These are phyloP conservation scores for Ambrosia hybrid DNA, from an alignment of 140 eudicot genomes.

Conservation along the genomic window DNA sequence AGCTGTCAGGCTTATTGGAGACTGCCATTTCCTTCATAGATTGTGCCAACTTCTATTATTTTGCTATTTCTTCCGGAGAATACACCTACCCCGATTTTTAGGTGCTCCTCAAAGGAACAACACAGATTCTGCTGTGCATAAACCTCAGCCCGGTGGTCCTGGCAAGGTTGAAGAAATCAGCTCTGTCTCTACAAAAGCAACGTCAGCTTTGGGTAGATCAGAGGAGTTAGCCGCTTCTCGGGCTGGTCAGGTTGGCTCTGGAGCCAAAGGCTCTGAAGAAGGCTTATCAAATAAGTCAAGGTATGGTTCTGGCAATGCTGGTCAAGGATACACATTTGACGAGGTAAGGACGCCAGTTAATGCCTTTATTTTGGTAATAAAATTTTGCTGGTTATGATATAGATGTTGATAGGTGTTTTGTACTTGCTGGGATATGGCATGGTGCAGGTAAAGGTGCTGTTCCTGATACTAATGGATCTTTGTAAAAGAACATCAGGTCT, in stretches of 20 bases:
- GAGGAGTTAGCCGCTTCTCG: conserved; percentile 63
- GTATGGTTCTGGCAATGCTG: conserved; percentile 92
- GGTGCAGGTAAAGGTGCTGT: conserved; percentile 89
- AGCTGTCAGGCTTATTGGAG: conserved; percentile 96
- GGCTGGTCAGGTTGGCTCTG: conserved; percentile 59
- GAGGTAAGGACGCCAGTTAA: conserved; percentile 44
- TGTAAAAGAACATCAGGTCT: conserved; percentile 83
- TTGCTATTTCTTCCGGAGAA: conserved; percentile 84
- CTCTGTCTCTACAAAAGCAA: conserved; percentile 51
- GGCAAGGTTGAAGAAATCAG: conserved; percentile 77
- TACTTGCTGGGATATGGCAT: conserved; percentile 3
- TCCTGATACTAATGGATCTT: conserved; percentile 92
- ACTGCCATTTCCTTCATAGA: conserved; percentile 94
- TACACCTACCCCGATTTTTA: conserved; percentile 64
- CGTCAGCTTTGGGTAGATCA: conserved; percentile 48
- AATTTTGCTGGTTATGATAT: neutral
- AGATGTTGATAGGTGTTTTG: conserved; percentile 9
- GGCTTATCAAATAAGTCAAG: conserved; percentile 77
- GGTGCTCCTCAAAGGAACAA: conserved; percentile 75
- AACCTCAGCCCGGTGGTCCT: conserved; percentile 56
- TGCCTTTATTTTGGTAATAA: neutral
- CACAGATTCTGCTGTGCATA: conserved; percentile 58
- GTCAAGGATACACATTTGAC: conserved; percentile 98
- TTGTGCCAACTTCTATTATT: conserved; percentile 88
- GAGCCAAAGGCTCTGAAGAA: conserved; percentile 76